phyloP scores from a whole-genome alignment of 257 asterid genomes.

The Lycium barbarum region DNA sequence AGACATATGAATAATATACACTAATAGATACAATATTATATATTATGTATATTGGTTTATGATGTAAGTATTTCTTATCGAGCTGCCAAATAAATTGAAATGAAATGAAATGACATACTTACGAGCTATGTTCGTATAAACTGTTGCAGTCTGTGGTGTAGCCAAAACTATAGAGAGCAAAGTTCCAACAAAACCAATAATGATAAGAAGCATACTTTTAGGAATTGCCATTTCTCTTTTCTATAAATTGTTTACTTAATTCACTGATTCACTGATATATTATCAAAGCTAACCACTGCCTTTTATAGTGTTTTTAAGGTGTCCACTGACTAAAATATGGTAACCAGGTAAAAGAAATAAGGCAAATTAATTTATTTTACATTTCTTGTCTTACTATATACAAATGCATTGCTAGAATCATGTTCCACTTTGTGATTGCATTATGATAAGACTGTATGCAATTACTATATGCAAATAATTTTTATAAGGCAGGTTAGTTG shows the following conservation, averaged over 20 bases:
- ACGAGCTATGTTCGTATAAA: constrained; percentile 36
- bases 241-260: neutral
- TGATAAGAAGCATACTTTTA: neutral
- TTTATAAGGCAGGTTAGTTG: too few relatives aligned
- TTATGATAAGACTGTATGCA: too few relatives aligned
- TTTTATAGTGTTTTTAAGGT: neutral
- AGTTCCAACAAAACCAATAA: constrained; percentile 30
- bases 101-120: neutral
- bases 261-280: neutral
- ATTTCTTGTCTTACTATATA: too few relatives aligned
- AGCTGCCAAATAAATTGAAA: too few relatives aligned
- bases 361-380: too few relatives aligned
- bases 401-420: too few relatives aligned
- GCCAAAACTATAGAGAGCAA: constrained; percentile 43
- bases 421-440: too few relatives aligned
- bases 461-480: too few relatives aligned
- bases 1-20: too few relatives aligned
- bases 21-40: too few relatives aligned
- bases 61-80: too few relatives aligned
- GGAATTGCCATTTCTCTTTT: neutral
- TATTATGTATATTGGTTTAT: too few relatives aligned
- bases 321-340: neutral
- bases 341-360: neutral
- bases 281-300: neutral
- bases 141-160: constrained; percentile 49